Base-by-base conservation (phyloP, 108 stramenopile genomes). In the Pseudonitzschia delicatissima region DNA sequence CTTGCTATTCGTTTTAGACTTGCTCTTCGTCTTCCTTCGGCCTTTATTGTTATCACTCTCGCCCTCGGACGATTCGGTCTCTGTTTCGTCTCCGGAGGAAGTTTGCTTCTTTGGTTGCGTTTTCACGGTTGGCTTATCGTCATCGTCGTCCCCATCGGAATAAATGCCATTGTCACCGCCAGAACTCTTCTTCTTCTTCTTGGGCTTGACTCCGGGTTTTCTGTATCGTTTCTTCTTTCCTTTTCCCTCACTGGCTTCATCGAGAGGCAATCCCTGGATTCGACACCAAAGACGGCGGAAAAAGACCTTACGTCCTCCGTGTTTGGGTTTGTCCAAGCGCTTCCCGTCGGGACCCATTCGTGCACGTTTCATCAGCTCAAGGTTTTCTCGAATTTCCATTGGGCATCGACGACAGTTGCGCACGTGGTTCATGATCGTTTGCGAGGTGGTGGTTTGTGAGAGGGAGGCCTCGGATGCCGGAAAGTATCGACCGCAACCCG, bases 221-320 rank as follows among this genome's bases (percentile, higher is more conserved):
- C 60, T 59, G 20, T 40, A 64, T 32, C 77, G 74, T 40, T 83
- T 74, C 36, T 79, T 78, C 36, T 53, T 76, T 37, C 73, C 79
- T 42, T 60, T 69, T 8, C 68, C 55, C 59, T 77, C 69, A 12
- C 45, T 68, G 26, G 74, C 68, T 32, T 63, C 80, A 34, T 85
- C 79, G 62, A 87, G 65, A 6, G 87, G 88, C 9, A 79, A 26
- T 15, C 78, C 78, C 62, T 94, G 92, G 52, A 94, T 90, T 39
- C 92, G 75, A 62, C 89, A 91, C 92, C 92, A 94, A 26, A 94
- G 62, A 20, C 92, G 86, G 57, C 87, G 87, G 71, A 94, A 94
- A 78, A 94, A 94, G 0, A 94, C 89, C 65, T 94, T 94, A 8
- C 92, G 76, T 13, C 92, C 92, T 36, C 92, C 92, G 57, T 94